Evolutionary conservation across 768 basidiomycete genomes (phyloP).

Genomic region (Podaxis sp.): DNA sequence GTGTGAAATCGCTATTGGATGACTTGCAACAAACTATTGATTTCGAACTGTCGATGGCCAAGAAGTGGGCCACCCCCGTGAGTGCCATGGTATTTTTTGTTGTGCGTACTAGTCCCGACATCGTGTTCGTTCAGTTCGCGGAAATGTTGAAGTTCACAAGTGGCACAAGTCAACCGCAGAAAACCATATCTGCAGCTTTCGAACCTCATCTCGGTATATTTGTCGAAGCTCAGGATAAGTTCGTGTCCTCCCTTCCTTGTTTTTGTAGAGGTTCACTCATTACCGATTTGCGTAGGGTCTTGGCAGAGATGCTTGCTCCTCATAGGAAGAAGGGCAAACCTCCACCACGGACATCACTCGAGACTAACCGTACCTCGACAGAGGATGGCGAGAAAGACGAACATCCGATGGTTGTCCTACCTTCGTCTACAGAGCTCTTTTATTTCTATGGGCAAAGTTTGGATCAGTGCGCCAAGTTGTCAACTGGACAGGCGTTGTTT

Average conservation of each 20-base stretch:
- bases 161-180: constrained; percentile 46
- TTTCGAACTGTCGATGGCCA: constrained; percentile 78
- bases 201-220: constrained; percentile 92
- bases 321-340: constrained; percentile 52
- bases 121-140: constrained; percentile 40
- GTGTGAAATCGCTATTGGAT: constrained; percentile 79
- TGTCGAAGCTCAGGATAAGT: constrained; percentile 96
- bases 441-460: constrained; percentile 95
- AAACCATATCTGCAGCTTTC: constrained; percentile 83
- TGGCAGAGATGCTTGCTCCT: constrained; percentile 85
- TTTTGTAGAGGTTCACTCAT: background rate
- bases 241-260: constrained; percentile 15
- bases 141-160: constrained; percentile 59
- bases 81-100: constrained; percentile 10
- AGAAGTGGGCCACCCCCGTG: constrained; percentile 79
- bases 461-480: constrained; percentile 90
- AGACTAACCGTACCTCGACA: constrained; percentile 39
- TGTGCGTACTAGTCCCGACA: background rate
- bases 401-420: constrained; percentile 65
- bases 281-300: constrained; percentile 46
- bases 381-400: constrained; percentile 38
- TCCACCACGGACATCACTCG: constrained; percentile 65
- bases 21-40: constrained; percentile 82
- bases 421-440: constrained; percentile 94
- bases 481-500: constrained; percentile 77